A percentile compares a stretch with the other conserved stretches of the same genome.
Evolutionary conservation across 371 early-diverging fungal genomes (phyloP).

Genomic region (Capniomyces stellatus): DNA sequence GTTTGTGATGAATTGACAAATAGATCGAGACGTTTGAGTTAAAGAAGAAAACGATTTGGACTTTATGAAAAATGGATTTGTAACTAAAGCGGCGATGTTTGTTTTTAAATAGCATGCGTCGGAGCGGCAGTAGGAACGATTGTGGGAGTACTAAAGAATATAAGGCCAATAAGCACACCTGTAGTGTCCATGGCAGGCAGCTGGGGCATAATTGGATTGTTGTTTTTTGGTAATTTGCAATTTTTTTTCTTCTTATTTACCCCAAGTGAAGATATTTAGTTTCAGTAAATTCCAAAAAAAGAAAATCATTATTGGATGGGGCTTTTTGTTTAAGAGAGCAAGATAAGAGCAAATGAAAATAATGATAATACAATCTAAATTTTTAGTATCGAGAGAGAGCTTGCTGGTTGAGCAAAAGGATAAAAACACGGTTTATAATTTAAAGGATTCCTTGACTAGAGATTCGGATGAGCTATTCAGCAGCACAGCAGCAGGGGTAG

Average conservation of each 20-base stretch:
- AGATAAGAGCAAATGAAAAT: background rate
- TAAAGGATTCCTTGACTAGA: slow-evolving; percentile 10
- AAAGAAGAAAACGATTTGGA: background rate
- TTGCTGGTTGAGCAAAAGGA: slow-evolving; percentile 12
- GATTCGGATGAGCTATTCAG: slow-evolving; percentile 20
- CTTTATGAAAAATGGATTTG: background rate
- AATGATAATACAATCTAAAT: background rate
- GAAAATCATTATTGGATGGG: background rate
- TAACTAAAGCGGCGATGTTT: too few species aligned
- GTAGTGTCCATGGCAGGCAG: slow-evolving; percentile 1
- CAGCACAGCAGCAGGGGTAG: slow-evolving; percentile 10
- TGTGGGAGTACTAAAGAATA: background rate
- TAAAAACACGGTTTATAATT: slow-evolving; percentile 3
- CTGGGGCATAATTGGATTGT: background rate
- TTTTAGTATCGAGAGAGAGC: slow-evolving; percentile 11
- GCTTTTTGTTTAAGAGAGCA: background rate
- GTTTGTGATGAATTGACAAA: too few species aligned
- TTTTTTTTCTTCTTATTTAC: background rate
- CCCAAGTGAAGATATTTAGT: background rate
- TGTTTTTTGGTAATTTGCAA: background rate
- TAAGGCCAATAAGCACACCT: background rate
- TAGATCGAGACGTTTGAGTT: background rate
- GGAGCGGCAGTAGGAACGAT: background rate
- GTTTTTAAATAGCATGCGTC: background rate
- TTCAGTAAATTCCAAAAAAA: background rate